Evolutionary conservation across 2,329 filamentous ascomycete genomes (phyloP).

Genomic region (Phialemonium atrogriseum): DNA sequence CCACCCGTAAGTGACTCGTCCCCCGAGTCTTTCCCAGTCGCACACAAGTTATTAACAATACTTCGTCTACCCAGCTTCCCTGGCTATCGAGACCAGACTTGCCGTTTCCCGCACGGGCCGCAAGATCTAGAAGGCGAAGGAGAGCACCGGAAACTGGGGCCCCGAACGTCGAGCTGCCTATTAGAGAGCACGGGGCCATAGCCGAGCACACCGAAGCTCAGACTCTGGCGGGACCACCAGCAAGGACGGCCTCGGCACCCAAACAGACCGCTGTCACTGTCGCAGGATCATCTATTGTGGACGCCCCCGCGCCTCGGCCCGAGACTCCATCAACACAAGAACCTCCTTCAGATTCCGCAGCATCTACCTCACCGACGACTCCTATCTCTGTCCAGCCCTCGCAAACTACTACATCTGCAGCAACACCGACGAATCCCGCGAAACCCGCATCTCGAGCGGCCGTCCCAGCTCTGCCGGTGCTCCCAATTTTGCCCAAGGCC

Average conservation of each 20-base stretch:
- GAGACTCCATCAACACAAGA: conserved; percentile 23
- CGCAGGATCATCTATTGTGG: conserved; percentile 8
- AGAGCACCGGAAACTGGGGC: conserved; percentile 25
- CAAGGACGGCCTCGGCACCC: conserved; percentile 9
- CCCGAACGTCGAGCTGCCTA: conserved; percentile 32
- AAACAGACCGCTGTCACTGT: conserved; percentile 9
- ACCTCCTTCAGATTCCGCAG: conserved; percentile 20
- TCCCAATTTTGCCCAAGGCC: conserved; percentile 37
- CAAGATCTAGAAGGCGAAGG: conserved; percentile 34
- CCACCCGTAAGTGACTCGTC: conserved; percentile 47
- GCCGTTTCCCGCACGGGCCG: conserved; percentile 37
- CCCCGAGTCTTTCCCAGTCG: no score
- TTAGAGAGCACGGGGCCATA: not conserved
- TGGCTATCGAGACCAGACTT: conserved; percentile 46
- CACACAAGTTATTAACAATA: no score
- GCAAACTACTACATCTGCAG: conserved; percentile 14
- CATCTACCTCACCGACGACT: conserved; percentile 26
- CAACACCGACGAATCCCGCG: conserved; percentile 17
- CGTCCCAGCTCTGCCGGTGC: conserved; percentile 33
- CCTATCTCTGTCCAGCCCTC: conserved; percentile 21
- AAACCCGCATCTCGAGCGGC: conserved; percentile 25
- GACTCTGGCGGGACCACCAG: conserved; percentile 14
- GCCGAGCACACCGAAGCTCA: conserved; percentile 16
- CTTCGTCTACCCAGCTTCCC: conserved; percentile 35
- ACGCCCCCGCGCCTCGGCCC: conserved; percentile 13